Evolutionary conservation across 352 stramenopile species (phyloP).

Genomic region (Globisporangium acanthophoron): DNA sequence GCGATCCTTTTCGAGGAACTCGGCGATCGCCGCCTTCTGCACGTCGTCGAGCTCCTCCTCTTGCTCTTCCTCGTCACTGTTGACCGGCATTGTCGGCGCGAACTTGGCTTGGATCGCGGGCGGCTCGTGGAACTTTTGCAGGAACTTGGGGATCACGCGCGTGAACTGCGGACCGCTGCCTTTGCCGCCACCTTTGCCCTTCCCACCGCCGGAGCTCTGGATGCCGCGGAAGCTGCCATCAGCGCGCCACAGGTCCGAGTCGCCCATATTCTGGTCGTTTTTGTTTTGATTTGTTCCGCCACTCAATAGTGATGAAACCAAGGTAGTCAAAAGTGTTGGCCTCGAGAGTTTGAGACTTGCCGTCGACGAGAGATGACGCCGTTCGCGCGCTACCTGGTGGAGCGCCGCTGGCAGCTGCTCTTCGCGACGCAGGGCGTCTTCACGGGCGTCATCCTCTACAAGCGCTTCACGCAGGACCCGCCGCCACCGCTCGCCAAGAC

Average conservation of each 20-base stretch:
- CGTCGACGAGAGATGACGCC: slow-evolving; percentile 21
- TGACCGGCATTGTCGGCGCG: slow-evolving; percentile 24
- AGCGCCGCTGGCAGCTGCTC: slow-evolving; percentile 74
- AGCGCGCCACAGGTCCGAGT: slow-evolving; percentile 60
- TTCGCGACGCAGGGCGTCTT: slow-evolving; percentile 68
- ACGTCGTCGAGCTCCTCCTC: slow-evolving; percentile 74
- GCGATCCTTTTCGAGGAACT: slow-evolving; percentile 54
- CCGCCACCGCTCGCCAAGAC: slow-evolving; percentile 8
- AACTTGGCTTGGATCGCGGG: slow-evolving; percentile 73
- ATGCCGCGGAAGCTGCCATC: slow-evolving; percentile 70
- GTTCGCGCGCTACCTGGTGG: slow-evolving; percentile 51
- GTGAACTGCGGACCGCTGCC: slow-evolving; percentile 67
- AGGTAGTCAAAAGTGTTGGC: too few species aligned
- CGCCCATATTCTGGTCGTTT: slow-evolving; percentile 33
- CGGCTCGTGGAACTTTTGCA: slow-evolving; percentile 68
- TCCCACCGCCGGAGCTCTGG: slow-evolving; percentile 27
- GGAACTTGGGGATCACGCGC: slow-evolving; percentile 79
- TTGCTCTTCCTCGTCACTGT: slow-evolving; percentile 39
- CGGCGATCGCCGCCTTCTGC: slow-evolving; percentile 69
- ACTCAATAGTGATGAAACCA: too few species aligned
- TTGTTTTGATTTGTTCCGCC: too few species aligned
- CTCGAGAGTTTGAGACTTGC: too few species aligned
- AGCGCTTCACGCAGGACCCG: slow-evolving; percentile 36
- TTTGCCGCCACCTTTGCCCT: slow-evolving; percentile 13
- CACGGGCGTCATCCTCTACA: slow-evolving; percentile 56